Evolutionary conservation across 176 grass and related monocot species (phyloP), one percentile per base, ranked within the genome.

Genomic region (Musa troglodytarum): DNA sequence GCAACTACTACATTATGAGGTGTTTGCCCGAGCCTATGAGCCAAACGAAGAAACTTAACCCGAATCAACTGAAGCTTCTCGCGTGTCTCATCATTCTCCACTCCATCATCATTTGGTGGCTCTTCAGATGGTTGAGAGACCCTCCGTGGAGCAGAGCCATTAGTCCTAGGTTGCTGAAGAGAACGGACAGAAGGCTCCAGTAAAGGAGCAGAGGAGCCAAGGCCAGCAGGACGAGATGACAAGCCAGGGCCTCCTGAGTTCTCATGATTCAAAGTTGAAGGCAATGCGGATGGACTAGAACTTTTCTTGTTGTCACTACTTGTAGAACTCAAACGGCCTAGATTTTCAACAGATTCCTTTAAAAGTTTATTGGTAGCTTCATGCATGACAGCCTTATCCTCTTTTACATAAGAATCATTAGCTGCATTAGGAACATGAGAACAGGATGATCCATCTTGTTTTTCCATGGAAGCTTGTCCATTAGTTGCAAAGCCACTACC

Each of bases 1-100:
- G 80, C 49, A 78, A 85, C 83, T 65, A 92, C 84, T 26, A 73
- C 78, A 73, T 88, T 87, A 50, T 86, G 79, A 19, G 86, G 74
- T 19, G 80, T 83, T 79, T 89, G 89, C 34, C 89, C 83, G 68
- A 92, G 24, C 78, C 79, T 83, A 64, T 84, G 63, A 63, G 92
- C 16, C 11, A 96, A 81, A 49, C 92, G 87, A 56, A 96, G 53
- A 56, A 88, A 96, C 75, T 89, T 89, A 50, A 92, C 73, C 1
- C 87, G 69, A 73, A 80, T 77, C 22, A 71, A 71, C 64, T 84
- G 75, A 67, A 96, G 73, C 68, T 92, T 96, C 73, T 81, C 80
- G 65, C 89, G 84, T n/a, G 89, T 85, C 72, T 96, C 81, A 50
- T 71, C 87, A 80, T 89, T 89, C 11, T 65, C 63, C 73, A 64